Conservation (phyloP, 352 stramenopile genomes). For the Globisporangium lucens region DNA sequence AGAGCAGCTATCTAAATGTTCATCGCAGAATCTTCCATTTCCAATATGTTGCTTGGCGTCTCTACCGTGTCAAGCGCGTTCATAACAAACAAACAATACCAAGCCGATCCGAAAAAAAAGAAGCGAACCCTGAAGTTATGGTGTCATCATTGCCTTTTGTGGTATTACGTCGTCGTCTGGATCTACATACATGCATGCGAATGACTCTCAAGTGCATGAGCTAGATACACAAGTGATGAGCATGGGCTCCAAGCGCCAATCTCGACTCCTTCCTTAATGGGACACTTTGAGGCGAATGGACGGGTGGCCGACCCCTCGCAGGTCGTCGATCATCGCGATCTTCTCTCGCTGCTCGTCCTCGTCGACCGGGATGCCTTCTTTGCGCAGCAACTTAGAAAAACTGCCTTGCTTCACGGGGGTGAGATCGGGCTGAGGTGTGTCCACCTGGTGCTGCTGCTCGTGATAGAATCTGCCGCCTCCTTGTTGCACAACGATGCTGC, state of each 20-base stretch:
- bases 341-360: slow-evolving; percentile 38
- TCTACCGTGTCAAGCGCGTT: no score
- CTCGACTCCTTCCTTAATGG: neutral
- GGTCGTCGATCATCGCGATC: slow-evolving; percentile 31
- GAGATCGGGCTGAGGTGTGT: slow-evolving; percentile 24
- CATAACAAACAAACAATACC: neutral
- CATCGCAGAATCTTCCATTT: neutral
- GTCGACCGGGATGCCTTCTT: slow-evolving; percentile 44
- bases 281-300: slow-evolving; percentile 20
- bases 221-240: neutral
- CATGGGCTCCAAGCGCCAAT: neutral
- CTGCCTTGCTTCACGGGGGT: slow-evolving; percentile 36
- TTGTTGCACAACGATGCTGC: neutral
- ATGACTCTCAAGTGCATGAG: neutral
- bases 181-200: neutral
- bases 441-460: slow-evolving; percentile 5
- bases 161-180: neutral
- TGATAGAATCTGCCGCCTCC: neutral
- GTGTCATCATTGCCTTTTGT: slow-evolving; percentile 1
- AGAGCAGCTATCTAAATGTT: no score
- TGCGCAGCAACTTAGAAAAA: slow-evolving; percentile 43
- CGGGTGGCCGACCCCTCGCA: slow-evolving; percentile 30
- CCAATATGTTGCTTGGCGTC: neutral
- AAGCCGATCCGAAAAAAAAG: neutral
- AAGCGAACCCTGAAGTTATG: slow-evolving; percentile 1